Evolutionary conservation across 208 protist species (phyloP).

Genomic region (Wallacemonas sp.): DNA sequence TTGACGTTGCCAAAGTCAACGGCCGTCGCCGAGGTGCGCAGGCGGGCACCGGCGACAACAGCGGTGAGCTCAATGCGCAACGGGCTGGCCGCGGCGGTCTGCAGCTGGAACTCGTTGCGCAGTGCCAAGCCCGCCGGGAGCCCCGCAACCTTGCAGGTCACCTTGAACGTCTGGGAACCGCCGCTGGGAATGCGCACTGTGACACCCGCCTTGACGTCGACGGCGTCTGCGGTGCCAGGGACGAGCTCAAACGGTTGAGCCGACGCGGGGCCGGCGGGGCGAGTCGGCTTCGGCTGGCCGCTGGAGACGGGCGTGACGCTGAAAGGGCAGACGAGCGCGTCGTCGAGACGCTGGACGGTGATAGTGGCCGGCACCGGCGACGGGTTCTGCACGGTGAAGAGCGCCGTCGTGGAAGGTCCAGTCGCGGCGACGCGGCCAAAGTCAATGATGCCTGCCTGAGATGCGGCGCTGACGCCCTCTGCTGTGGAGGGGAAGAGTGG

Average conservation of each 20-base stretch:
- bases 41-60: conserved; percentile 35
- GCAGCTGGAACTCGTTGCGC: conserved; percentile 41
- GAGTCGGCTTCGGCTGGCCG: no score
- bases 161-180: conserved; percentile 32
- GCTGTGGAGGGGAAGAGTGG: not conserved
- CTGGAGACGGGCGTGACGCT: conserved; percentile 33
- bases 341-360: conserved; percentile 29
- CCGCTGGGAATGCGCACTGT: conserved; percentile 41
- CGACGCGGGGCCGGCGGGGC: not conserved
- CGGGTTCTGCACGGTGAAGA: conserved; percentile 75
- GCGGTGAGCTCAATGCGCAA: conserved; percentile 54
- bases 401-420: conserved; percentile 14
- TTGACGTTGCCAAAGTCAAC: conserved; percentile 86
- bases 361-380: conserved; percentile 72
- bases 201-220: not conserved
- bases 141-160: conserved; percentile 40
- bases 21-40: conserved; percentile 42
- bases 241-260: conserved; percentile 39
- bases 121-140: conserved; percentile 27
- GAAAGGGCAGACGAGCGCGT: conserved; percentile 41
- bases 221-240: not conserved
- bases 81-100: conserved; percentile 59
- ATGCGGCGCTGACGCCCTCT: not conserved
- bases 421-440: not conserved
- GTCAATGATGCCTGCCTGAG: not conserved